Percentiles rank a stretch among this genome's conserved stretches.
Conservation (phyloP, 176 grass and related monocot genomes). For the Eragrostis nindensis region DNA sequence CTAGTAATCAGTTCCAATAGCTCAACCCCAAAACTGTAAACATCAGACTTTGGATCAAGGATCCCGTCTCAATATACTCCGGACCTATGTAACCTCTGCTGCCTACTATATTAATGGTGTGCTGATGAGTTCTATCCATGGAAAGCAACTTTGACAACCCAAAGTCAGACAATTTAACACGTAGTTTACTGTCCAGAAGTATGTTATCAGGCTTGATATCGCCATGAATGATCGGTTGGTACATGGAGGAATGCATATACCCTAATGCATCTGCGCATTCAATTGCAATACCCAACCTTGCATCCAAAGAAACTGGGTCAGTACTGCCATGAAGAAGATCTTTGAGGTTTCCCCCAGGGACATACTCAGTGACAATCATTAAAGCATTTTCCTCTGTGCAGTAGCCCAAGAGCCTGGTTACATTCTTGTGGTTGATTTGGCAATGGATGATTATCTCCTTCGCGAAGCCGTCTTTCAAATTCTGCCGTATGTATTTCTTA, state of each 20-base stretch:
- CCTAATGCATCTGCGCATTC: conserved; percentile 22
- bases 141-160: conserved; percentile 8
- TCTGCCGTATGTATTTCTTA: neutral
- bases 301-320: conserved; percentile 1
- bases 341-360: neutral
- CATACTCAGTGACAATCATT: conserved; percentile 8
- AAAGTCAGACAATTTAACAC: conserved; percentile 6
- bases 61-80: neutral
- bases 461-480: neutral
- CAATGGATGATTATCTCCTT: neutral
- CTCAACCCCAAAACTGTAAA: conserved; percentile 24
- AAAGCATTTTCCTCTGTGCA: neutral
- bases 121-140: neutral
- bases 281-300: neutral
- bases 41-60: neutral
- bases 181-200: neutral
- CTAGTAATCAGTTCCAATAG: conserved; percentile 18
- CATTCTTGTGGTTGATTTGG: conserved; percentile 24
- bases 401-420: conserved; percentile 13
- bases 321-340: conserved; percentile 4
- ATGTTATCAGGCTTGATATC: conserved; percentile 30
- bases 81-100: conserved; percentile 19
- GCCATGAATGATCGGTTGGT: conserved; percentile 2
- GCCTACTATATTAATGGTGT: neutral
- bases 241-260: conserved; percentile 24